phyloP scores from a whole-genome alignment of 1,284 basidiomycete species.

The Moesziomyces aphidis region DNA sequence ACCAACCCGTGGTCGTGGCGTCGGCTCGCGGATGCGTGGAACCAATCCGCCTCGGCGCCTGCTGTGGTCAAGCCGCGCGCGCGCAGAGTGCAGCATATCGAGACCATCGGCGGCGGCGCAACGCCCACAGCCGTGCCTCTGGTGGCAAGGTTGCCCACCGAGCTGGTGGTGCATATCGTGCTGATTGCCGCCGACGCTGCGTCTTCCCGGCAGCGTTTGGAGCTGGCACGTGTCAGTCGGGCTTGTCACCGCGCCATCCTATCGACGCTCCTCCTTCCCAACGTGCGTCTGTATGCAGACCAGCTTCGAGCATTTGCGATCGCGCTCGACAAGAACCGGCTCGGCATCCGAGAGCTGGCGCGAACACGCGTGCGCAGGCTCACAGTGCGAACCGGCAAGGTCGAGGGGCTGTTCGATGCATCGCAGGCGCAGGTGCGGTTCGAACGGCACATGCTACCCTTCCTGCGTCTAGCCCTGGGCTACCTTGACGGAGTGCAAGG shows the following conservation, averaged over 20 bases:
- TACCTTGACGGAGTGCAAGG: constrained; percentile 7
- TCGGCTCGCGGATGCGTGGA: constrained; percentile 16
- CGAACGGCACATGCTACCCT: constrained; percentile 13
- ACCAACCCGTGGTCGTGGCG: constrained; percentile 29
- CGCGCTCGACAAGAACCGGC: constrained; percentile 20
- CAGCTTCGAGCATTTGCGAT: constrained; percentile 25
- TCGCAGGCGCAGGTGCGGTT: constrained; percentile 34
- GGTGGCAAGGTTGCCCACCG: constrained; percentile 21
- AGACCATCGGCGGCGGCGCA: constrained; percentile 35
- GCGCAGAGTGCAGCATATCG: constrained; percentile 35
- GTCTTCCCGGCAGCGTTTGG: constrained; percentile 3
- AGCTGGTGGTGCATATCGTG: constrained; percentile 35
- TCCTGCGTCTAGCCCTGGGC: constrained; percentile 14
- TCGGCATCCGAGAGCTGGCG: constrained; percentile 11
- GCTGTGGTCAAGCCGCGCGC: constrained; percentile 10
- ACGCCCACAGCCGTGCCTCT: neutral
- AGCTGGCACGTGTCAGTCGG: constrained; percentile 23
- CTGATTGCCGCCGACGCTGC: constrained; percentile 17
- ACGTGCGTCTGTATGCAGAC: constrained; percentile 9
- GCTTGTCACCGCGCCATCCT: constrained; percentile 24
- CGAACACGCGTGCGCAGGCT: constrained; percentile 7
- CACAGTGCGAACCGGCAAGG: constrained; percentile 13
- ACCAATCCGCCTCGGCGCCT: neutral
- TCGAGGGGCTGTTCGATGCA: constrained; percentile 38
- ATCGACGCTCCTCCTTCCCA: constrained; percentile 7